Evolutionary conservation across 2,329 filamentous ascomycete species (phyloP).

Genomic region (Trichoderma sp.): DNA sequence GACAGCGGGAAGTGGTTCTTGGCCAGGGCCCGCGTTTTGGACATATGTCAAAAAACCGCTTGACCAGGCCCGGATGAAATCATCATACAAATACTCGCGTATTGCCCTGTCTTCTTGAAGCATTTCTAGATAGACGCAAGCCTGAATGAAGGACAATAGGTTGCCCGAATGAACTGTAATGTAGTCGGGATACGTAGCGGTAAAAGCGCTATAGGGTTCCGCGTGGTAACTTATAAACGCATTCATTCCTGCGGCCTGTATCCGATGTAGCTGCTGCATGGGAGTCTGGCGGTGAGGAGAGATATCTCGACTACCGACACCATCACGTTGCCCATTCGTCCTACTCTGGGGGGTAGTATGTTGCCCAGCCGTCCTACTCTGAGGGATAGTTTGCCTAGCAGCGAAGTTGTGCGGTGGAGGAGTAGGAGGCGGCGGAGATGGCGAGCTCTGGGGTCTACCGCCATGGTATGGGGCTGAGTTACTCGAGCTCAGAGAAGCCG

Average conservation of each 20-base stretch:
- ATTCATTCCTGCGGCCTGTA: conserved; percentile 22
- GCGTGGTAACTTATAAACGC: background rate
- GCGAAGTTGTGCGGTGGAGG: background rate
- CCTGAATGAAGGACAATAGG: conserved; percentile 43
- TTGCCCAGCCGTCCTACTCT: background rate
- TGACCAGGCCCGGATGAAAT: conserved; percentile 49
- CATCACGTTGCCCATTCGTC: background rate
- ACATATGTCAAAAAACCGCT: conserved; percentile 45
- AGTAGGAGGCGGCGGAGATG: background rate
- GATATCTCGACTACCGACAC: background rate
- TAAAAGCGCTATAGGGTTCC: conserved; percentile 41
- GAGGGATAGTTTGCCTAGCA: background rate
- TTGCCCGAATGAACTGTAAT: conserved; percentile 39
- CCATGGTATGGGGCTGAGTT: conserved; percentile 29
- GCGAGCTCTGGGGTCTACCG: background rate
- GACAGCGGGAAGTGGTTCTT: conserved; percentile 37
- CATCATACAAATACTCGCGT: conserved; percentile 49
- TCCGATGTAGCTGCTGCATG: conserved; percentile 19
- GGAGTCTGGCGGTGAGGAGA: background rate
- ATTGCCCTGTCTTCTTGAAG: conserved; percentile 36
- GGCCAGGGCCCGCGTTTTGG: conserved; percentile 25
- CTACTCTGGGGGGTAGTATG: background rate
- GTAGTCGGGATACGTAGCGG: conserved; percentile 45
- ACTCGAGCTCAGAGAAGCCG: conserved; percentile 32
- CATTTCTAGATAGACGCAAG: conserved; percentile 44